A percentile compares a stretch with the other conserved stretches of the same genome.
These are phyloP conservation scores for Penicillium fimorum DNA, from an alignment of 495 filamentous ascomycete genomes.

Conservation along the genomic window DNA sequence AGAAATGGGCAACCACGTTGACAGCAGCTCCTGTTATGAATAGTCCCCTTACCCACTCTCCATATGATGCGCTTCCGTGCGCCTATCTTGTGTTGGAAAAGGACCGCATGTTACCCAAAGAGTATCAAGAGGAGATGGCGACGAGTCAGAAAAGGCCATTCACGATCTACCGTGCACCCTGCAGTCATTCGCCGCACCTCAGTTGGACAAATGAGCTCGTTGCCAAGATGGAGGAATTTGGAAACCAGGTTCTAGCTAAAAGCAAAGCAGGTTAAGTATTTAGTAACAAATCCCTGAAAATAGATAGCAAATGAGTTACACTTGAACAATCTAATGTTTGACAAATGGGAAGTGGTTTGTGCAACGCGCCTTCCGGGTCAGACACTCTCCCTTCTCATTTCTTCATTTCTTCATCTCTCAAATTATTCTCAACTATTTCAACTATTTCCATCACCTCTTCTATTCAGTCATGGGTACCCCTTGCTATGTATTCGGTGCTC, in stretches of 20 bases:
- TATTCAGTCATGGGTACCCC: constrained; percentile 7
- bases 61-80: constrained; percentile 32
- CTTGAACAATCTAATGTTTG: neutral
- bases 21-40: constrained; percentile 33
- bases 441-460: neutral
- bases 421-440: neutral
- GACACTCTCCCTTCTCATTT: neutral
- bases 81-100: constrained; percentile 35
- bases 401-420: neutral
- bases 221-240: constrained; percentile 23
- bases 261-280: neutral
- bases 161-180: constrained; percentile 25
- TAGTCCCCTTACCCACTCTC: constrained; percentile 30
- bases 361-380: constrained; percentile 1
- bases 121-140: constrained; percentile 34
- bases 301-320: neutral
- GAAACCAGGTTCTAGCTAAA: neutral
- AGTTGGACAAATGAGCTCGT: constrained; percentile 27
- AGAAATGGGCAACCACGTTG: constrained; percentile 30
- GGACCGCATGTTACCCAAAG: constrained; percentile 23
- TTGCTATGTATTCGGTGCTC: constrained; percentile 14
- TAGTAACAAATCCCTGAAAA: neutral
- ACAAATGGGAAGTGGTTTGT: neutral
- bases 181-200: constrained; percentile 30
- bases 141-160: constrained; percentile 22